Evolutionary conservation across 768 basidiomycete species (phyloP).

Genomic region (Lyophyllum atratum): DNA sequence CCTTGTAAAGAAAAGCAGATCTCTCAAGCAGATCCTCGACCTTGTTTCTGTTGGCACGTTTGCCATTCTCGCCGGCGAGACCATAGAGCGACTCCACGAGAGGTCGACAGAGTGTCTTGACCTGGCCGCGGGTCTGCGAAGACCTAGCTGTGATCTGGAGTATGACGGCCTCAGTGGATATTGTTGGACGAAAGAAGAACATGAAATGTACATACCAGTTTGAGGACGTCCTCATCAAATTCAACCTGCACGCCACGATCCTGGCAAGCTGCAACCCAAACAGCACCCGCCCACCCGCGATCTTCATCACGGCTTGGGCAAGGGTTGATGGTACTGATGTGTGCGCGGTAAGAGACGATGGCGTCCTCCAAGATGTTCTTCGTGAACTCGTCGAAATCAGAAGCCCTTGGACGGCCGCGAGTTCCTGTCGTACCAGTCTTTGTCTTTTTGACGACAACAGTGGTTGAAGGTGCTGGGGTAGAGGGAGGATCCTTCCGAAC

Average conservation of each 20-base stretch:
- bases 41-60: background rate
- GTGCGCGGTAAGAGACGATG: background rate
- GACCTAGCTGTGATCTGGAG: background rate
- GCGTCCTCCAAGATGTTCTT: slow-evolving; percentile 2
- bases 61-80: background rate
- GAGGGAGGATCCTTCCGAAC: slow-evolving; percentile 1
- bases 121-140: background rate
- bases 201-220: background rate
- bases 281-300: background rate
- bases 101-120: slow-evolving; percentile 1
- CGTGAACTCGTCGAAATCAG: slow-evolving; percentile 1
- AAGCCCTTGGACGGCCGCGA: background rate
- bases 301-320: background rate
- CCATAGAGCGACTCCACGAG: background rate
- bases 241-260: background rate
- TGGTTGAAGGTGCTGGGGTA: background rate
- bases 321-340: background rate
- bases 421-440: background rate
- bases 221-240: slow-evolving; percentile 1
- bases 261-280: slow-evolving; percentile 1
- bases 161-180: background rate
- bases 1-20: background rate
- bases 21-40: background rate
- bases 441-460: slow-evolving; percentile 1
- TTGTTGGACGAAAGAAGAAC: background rate